phyloP scores from a whole-genome alignment of 1,139 yeast species.

The Candida gigantensis region DNA sequence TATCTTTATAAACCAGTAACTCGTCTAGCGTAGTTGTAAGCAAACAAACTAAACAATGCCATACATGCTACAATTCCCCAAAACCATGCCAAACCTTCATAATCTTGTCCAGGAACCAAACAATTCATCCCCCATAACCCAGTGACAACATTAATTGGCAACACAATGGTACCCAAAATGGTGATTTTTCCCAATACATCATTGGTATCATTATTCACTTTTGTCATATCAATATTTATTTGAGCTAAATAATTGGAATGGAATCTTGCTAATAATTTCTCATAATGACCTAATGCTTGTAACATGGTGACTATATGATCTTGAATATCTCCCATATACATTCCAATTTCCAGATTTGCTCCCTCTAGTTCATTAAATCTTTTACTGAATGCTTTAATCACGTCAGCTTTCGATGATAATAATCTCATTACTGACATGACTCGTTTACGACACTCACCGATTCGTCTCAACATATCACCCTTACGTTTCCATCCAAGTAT shows the following conservation, averaged over 20 bases:
- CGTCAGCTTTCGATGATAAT: constrained; percentile 92
- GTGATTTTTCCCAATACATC: constrained; percentile 94
- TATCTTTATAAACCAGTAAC: constrained; percentile 39
- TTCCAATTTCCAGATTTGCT: constrained; percentile 53
- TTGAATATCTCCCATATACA: constrained; percentile 83
- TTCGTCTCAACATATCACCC: constrained; percentile 91
- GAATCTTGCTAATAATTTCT: constrained; percentile 85
- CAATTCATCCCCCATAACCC: constrained; percentile 99
- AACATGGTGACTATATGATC: constrained; percentile 96
- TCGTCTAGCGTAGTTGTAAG: constrained; percentile 44
- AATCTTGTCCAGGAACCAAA: constrained; percentile 87
- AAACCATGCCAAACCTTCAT: constrained; percentile 78
- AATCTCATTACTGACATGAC: constrained; percentile 88
- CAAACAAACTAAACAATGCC: constrained; percentile 38
- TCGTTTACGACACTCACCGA: constrained; percentile 92
- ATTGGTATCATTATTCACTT: constrained; percentile 95
- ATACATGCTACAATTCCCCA: constrained; percentile 43
- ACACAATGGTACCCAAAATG: constrained; percentile 88
- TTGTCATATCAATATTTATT: constrained; percentile 94
- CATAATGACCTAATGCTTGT: constrained; percentile 90
- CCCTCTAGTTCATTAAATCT: constrained; percentile 82
- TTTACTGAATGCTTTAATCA: constrained; percentile 90
- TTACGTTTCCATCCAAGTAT: constrained; percentile 82
- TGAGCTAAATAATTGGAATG: constrained; percentile 96
- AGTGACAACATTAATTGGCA: constrained; percentile 91